A percentile compares a stretch with the other conserved stretches of the same genome.
These are phyloP conservation scores for Leishmania arabica DNA, from an alignment of 208 protist species.

Conservation along the genomic window DNA sequence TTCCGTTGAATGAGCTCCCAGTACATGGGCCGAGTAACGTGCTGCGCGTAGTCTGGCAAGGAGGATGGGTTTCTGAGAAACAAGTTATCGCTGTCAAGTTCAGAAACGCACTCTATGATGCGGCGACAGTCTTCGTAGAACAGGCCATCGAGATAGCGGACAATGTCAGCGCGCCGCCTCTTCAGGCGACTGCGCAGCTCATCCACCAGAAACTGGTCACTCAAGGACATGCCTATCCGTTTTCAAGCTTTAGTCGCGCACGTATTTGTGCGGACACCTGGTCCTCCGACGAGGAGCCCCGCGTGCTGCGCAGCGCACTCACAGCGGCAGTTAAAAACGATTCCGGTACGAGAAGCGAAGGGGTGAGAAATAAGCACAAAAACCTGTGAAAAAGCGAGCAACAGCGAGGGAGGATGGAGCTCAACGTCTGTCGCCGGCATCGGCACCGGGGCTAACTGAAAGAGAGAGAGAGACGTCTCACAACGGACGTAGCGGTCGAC, in stretches of 20 bases:
- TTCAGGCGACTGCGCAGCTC: conserved; percentile 54
- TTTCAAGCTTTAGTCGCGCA: neutral
- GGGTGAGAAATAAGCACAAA: neutral
- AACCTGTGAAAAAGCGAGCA: no score
- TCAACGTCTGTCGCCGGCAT: neutral
- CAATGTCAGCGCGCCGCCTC: conserved; percentile 53
- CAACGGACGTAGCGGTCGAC: neutral
- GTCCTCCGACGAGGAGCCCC: neutral
- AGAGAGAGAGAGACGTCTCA: neutral
- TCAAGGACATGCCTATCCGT: conserved; percentile 13
- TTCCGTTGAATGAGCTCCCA: conserved; percentile 58
- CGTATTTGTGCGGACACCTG: neutral
- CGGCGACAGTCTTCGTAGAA: conserved; percentile 69
- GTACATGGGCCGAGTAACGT: conserved; percentile 66
- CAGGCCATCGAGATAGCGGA: conserved; percentile 49
- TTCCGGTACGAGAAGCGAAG: neutral
- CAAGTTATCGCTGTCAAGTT: conserved; percentile 39
- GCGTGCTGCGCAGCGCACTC: neutral
- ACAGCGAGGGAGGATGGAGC: neutral
- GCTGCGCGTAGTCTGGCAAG: conserved; percentile 52
- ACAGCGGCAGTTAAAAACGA: no score
- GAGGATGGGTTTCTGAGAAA: conserved; percentile 59
- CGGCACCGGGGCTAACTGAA: neutral
- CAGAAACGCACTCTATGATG: conserved; percentile 36
- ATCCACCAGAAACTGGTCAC: neutral